Evolutionary conservation across 192 early-diverging fungal genomes (phyloP), one percentile per base, ranked within the genome.

Genomic region (Linnemannia elongata): DNA sequence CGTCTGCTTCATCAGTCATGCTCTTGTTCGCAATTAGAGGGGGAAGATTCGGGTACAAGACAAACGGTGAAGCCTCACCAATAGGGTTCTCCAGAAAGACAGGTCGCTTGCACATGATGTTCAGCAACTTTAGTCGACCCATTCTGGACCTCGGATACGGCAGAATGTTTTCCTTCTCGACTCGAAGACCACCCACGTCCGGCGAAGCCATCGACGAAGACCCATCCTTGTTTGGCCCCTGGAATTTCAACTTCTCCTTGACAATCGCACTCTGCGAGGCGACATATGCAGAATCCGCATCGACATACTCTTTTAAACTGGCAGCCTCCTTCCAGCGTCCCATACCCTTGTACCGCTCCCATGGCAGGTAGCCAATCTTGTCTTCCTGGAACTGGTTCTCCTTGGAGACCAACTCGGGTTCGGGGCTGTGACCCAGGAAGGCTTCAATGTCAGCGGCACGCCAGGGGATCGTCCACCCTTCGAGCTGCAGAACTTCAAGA

Each of bases 391-490:
- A 63, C 55, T 35, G 63, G 36, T 77, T 35, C 35, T 60, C 18
- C 10, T 38, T 35, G 2, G 52, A 54, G 38, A 33, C 27, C 49
- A 63, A 66, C 55, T 77, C 76, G 20, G 36, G 22, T 33, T 77
- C 60, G 4, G 60, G 17, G 41, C 57, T 66, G 6, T 68, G 41
- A 18, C 76, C 76, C 20, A 77, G n/a, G 30, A 77, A 77, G n/a
- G 60, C 76, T 30, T n/a, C 41, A 18, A 77, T 77, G 6, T 77
- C 76, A 4, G 76, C 55, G 6, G 76, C 35, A 38, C 76, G 55
- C 76, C 76, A 77, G 18, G 76, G 76, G 10, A 77, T 68, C 54
- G 44, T 0, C 76, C 76, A 77, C 3, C 76, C 76, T 42, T 77
- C 60, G 20, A 77, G 41, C 30, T 78, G 77, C 30, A 78, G 38